These are phyloP conservation scores for Iris macrosiphon DNA, from an alignment of 106 monocot genomes.

Conservation along the genomic window DNA sequence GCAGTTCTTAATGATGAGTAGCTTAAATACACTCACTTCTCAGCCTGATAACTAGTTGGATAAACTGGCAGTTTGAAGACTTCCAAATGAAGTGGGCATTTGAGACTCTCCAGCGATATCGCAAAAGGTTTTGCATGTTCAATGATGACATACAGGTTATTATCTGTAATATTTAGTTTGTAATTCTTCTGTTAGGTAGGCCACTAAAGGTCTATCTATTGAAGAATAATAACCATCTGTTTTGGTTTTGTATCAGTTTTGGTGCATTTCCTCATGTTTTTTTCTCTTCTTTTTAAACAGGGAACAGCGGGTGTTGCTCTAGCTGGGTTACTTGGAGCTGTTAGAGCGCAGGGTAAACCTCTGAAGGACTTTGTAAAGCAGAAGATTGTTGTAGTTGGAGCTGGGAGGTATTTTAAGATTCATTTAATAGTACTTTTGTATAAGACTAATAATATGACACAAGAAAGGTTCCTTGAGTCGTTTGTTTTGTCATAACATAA, in stretches of 20 bases:
- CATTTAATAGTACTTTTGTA: background rate
- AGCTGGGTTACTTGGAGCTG: conserved; percentile 88
- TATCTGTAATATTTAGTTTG: background rate
- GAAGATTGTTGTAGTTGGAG: conserved; percentile 98
- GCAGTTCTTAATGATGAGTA: background rate
- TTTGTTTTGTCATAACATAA: background rate
- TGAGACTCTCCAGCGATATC: conserved; percentile 92
- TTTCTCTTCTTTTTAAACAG: conserved; percentile 20
- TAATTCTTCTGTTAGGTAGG: background rate
- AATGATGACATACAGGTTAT: conserved; percentile 98
- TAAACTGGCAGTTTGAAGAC: conserved; percentile 78
- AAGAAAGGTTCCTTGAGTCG: background rate
- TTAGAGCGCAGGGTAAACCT: conserved; percentile 84
- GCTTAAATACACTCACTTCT: conserved; percentile 1
- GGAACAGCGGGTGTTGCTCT: conserved; percentile 99
- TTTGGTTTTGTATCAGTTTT: too few relatives aligned
- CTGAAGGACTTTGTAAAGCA: conserved; percentile 78
- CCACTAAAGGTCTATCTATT: too few relatives aligned
- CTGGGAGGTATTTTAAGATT: conserved; percentile 71
- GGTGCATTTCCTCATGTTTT: too few relatives aligned
- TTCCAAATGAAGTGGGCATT: conserved; percentile 99
- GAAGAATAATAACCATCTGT: too few relatives aligned
- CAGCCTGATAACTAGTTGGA: conserved; percentile 2
- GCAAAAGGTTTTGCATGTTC: conserved; percentile 93
- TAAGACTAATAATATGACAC: too few relatives aligned